Evolutionary conservation across 768 basidiomycete species (phyloP).

Genomic region (Mycena amicta): DNA sequence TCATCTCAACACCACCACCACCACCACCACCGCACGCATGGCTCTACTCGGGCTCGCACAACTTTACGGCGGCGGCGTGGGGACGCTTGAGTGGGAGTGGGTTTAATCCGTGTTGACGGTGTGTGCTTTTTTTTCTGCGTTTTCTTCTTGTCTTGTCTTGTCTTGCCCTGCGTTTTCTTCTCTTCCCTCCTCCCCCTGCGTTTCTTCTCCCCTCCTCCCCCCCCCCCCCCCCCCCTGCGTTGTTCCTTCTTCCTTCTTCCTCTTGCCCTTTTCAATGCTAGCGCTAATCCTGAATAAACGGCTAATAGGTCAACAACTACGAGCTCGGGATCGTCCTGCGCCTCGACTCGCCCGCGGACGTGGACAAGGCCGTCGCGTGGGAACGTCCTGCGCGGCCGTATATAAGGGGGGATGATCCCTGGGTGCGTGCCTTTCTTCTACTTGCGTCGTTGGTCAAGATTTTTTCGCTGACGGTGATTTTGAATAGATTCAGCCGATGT

Average conservation of each 20-base stretch:
- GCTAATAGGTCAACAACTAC: constrained; percentile 56
- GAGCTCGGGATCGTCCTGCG: constrained; percentile 67
- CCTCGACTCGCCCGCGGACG: constrained; percentile 43
- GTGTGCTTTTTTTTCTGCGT: neutral
- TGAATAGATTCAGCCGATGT: neutral
- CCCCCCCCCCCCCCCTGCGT: too few species aligned
- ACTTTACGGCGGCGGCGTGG: constrained; percentile 72
- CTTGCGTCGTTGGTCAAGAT: too few species aligned
- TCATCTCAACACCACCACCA: constrained; percentile 15
- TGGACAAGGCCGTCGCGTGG: constrained; percentile 52
- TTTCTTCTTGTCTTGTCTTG: neutral
- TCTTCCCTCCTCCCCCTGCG: too few species aligned
- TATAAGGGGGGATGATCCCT: constrained; percentile 48
- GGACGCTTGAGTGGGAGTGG: constrained; percentile 52
- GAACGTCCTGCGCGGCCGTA: constrained; percentile 60
- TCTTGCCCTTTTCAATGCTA: too few species aligned
- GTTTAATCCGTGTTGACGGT: constrained; percentile 58
- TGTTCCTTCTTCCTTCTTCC: too few species aligned
- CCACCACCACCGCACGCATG: constrained; percentile 41
- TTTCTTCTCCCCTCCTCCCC: too few species aligned
- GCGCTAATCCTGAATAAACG: neutral
- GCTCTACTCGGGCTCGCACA: constrained; percentile 66
- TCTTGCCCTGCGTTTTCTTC: neutral
- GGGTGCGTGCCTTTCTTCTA: constrained; percentile 44
- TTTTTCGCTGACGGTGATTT: neutral